Base-by-base conservation (phyloP, 2,329 filamentous ascomycete genomes). In the Cordyceps cicadae region DNA sequence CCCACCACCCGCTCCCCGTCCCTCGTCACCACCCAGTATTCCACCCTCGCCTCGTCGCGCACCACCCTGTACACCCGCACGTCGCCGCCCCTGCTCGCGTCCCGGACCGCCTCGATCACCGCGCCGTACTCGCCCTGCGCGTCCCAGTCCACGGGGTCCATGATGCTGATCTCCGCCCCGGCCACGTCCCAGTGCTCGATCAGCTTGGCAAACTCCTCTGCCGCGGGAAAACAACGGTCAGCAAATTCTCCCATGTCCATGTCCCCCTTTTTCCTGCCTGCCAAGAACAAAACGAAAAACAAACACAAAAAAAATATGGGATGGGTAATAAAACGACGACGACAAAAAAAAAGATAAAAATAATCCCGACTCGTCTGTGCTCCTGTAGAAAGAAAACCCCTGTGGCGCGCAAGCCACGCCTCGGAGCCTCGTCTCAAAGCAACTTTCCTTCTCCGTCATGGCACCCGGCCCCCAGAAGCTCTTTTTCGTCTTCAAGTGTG, bases 21-120 rank as follows among this genome's bases (percentile, higher is more conserved):
- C 75, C 68, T 87, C 80, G 66, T 88, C 71, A 96, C 76, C 62
- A 96, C 77, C 81, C 87, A 96, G 73, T 96, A 96, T 75, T 95
- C 89, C 15, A 81, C 79, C 70, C 87, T 81, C 29, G 86, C 84
- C 14, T 77, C 77, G 50, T 82, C 85, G 67, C 83, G 78, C 62
- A 80, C 76, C 9, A 95, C 84, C 58, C 83, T 79, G 69, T 94
- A 96, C 24, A 96, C 86, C 70, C 87, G 84, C 57, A 93, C 83
- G 64, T 90, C 86, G 63, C 79, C 81, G 2, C 88, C 84, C 70
- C 80, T 77, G 24, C 80, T 81, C 15, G 81, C 86, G 70, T 84
- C 77, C 64, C 81, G 80, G 54, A 92, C 87, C 15, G 88, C 89
- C 41, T 89, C 82, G 3, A 92, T 73, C 39, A 93, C 75, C 15